Percentiles rank a stretch among this genome's conserved stretches.
Conservation (phyloP, 2,329 filamentous ascomycete genomes). For the Macroventuria anomochaeta region DNA sequence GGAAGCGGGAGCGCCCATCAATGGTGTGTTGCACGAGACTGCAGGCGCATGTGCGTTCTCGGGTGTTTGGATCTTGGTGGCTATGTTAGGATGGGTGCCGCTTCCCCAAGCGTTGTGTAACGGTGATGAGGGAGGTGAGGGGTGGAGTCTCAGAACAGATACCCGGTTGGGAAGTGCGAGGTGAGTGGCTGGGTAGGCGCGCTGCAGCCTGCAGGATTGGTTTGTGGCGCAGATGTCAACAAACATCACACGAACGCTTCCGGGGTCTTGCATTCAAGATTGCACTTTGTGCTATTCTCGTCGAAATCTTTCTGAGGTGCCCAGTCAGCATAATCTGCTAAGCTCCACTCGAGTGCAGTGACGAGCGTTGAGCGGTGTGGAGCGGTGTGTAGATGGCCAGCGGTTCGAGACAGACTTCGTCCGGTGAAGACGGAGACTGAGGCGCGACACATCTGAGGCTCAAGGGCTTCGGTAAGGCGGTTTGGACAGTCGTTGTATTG, state of each 20-base stretch:
- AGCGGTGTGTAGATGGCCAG: slow-evolving; percentile 17
- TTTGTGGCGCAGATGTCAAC: slow-evolving; percentile 7
- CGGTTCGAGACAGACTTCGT: slow-evolving; percentile 8
- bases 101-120: slow-evolving; percentile 22
- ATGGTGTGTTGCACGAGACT: slow-evolving; percentile 8
- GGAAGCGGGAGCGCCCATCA: slow-evolving; percentile 13
- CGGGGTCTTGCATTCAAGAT: not conserved
- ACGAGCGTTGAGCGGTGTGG: slow-evolving; percentile 14
- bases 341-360: not conserved
- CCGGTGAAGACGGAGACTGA: slow-evolving; percentile 11
- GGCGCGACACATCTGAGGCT: not conserved
- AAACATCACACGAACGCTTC: slow-evolving; percentile 11
- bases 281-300: slow-evolving; percentile 4
- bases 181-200: slow-evolving; percentile 10
- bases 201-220: slow-evolving; percentile 1
- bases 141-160: not conserved
- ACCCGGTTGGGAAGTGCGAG: not conserved
- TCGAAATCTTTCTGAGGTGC: not conserved
- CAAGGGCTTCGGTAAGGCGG: slow-evolving; percentile 7
- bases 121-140: slow-evolving; percentile 10
- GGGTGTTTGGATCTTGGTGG: not conserved
- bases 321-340: not conserved
- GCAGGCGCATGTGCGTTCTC: slow-evolving; percentile 4
- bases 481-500: slow-evolving; percentile 1
- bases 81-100: slow-evolving; percentile 3